These are phyloP conservation scores for Pichia eremophila DNA, from an alignment of 805 yeast species.

Conservation along the genomic window DNA sequence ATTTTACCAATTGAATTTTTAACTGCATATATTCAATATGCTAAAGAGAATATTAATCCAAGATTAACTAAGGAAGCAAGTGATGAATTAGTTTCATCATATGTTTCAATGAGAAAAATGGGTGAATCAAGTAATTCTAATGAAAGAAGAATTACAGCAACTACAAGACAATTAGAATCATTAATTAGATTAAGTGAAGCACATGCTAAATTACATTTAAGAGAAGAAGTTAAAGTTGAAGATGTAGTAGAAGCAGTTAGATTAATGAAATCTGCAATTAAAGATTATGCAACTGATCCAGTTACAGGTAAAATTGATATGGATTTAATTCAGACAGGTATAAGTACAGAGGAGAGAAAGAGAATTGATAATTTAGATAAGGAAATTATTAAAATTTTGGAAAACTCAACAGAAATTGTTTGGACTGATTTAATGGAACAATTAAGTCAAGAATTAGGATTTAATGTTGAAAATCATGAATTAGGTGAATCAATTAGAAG, in stretches of 20 bases:
- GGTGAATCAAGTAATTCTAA: conserved; percentile 80
- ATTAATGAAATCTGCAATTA: conserved; percentile 84
- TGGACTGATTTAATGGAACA: conserved; percentile 50
- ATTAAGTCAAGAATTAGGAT: conserved; percentile 31
- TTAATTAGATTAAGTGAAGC: conserved; percentile 95
- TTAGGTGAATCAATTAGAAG: conserved; percentile 58
- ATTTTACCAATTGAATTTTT: conserved; percentile 79
- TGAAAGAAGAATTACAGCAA: conserved; percentile 92
- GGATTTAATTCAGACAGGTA: conserved; percentile 96
- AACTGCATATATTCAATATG: conserved; percentile 85
- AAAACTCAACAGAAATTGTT: conserved; percentile 39
- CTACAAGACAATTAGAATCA: conserved; percentile 92
- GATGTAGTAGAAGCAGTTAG: conserved; percentile 95
- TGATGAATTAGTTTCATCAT: conserved; percentile 72
- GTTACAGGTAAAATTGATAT: conserved; percentile 93
- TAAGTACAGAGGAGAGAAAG: conserved; percentile 76
- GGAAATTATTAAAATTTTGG: conserved; percentile 48
- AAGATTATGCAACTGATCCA: conserved; percentile 98
- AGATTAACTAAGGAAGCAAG: conserved; percentile 72
- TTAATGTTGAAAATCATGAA: conserved; percentile 56
- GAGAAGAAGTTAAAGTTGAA: conserved; percentile 55
- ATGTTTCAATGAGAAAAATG: conserved; percentile 86
- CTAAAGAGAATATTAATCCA: conserved; percentile 82
- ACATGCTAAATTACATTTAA: conserved; percentile 91
- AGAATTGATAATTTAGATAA: conserved; percentile 63